These are phyloP conservation scores for Chalaropsis ovoidea DNA, from an alignment of 2,329 filamentous ascomycete genomes.

Conservation along the genomic window DNA sequence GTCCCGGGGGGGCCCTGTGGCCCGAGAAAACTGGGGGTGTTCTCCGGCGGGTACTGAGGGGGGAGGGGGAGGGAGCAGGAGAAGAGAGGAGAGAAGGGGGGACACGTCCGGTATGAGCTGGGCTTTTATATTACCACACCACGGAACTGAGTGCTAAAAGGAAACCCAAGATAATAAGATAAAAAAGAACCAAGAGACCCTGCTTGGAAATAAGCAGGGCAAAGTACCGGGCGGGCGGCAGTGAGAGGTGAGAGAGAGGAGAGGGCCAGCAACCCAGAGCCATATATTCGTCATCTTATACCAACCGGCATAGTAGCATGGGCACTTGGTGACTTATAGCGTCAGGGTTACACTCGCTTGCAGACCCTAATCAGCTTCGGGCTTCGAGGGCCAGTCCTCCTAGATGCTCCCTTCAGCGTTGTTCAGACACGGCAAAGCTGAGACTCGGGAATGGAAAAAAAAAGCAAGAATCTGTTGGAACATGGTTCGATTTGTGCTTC, in stretches of 20 bases:
- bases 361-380: neutral
- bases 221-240: slow-evolving; percentile 12
- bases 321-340: neutral
- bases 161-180: neutral
- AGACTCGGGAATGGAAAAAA: neutral
- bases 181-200: neutral
- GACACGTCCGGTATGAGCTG: neutral
- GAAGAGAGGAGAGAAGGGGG: neutral
- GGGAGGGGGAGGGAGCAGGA: neutral
- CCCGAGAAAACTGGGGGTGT: slow-evolving; percentile 11
- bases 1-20: slow-evolving; percentile 7
- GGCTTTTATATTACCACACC: neutral
- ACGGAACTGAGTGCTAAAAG: neutral
- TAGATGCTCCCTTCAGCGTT: neutral
- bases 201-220: neutral
- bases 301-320: slow-evolving; percentile 2
- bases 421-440: neutral
- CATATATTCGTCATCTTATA: neutral
- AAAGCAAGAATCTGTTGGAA: neutral
- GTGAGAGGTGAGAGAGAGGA: neutral
- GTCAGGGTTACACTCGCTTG: neutral
- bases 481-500: slow-evolving; percentile 1
- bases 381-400: no score
- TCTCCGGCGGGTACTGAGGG: slow-evolving; percentile 8
- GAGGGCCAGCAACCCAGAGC: neutral